These are phyloP conservation scores for Colletotrichum noveboracense DNA, from an alignment of 2,329 filamentous ascomycete species.

Conservation along the genomic window DNA sequence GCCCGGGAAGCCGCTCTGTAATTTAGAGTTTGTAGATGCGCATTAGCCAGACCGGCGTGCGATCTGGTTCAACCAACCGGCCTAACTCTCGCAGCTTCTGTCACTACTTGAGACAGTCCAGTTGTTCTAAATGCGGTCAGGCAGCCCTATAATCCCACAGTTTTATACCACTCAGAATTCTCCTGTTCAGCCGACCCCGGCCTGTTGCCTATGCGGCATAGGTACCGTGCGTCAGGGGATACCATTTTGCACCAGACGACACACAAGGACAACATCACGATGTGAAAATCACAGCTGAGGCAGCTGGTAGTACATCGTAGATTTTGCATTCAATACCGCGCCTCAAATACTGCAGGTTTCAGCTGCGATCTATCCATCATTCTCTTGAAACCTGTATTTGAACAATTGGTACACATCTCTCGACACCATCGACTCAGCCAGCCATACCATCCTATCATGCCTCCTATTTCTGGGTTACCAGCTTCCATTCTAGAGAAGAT, in stretches of 20 bases:
- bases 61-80: neutral
- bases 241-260: neutral
- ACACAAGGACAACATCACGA: neutral
- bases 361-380: neutral
- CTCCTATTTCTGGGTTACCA: neutral
- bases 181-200: neutral
- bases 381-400: neutral
- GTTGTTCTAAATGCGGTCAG: neutral
- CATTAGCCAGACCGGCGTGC: neutral
- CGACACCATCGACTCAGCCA: neutral
- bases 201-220: neutral
- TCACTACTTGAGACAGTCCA: neutral
- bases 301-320: neutral
- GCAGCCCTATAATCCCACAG: neutral
- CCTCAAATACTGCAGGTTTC: neutral
- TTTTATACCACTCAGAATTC: neutral
- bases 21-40: neutral
- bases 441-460: neutral
- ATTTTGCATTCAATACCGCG: neutral
- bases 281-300: neutral
- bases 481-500: neutral
- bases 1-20: neutral
- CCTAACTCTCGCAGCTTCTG: neutral
- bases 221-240: neutral
- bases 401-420: neutral